Evolutionary conservation across 768 basidiomycete species (phyloP).

Genomic region (Tulasnella sp.): DNA sequence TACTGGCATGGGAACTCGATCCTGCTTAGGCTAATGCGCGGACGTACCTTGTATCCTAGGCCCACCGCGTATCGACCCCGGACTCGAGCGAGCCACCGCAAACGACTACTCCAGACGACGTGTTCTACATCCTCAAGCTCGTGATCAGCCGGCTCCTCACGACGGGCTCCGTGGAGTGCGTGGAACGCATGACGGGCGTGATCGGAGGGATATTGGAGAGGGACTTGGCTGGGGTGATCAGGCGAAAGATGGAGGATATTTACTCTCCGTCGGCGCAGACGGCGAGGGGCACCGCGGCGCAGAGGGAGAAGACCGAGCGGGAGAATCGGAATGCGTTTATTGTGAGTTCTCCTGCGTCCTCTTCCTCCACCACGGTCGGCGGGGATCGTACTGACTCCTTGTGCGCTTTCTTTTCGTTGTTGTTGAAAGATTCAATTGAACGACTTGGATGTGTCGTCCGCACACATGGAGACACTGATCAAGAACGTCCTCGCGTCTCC

Average conservation of each 20-base stretch:
- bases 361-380: not conserved
- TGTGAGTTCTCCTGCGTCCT: constrained; percentile 41
- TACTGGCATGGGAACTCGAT: too few relatives aligned
- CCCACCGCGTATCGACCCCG: constrained; percentile 78
- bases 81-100: constrained; percentile 42
- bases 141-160: constrained; percentile 71
- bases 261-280: constrained; percentile 30
- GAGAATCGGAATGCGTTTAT: constrained; percentile 74
- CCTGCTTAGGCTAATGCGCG: too few relatives aligned
- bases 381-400: not conserved
- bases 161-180: constrained; percentile 51
- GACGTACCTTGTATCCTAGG: constrained; percentile 36
- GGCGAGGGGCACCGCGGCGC: constrained; percentile 33
- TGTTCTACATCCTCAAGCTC: constrained; percentile 88
- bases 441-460: constrained; percentile 85
- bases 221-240: constrained; percentile 72
- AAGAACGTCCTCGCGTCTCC: constrained; percentile 49
- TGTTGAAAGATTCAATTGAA: constrained; percentile 88
- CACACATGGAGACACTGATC: constrained; percentile 74
- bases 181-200: constrained; percentile 50
- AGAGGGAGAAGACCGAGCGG: constrained; percentile 63
- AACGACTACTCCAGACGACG: constrained; percentile 79
- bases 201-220: constrained; percentile 59
- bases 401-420: not conserved
- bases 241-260: constrained; percentile 78